These are phyloP conservation scores for Catharanthus roseus DNA, from an alignment of 257 asterid species.

Conservation along the genomic window DNA sequence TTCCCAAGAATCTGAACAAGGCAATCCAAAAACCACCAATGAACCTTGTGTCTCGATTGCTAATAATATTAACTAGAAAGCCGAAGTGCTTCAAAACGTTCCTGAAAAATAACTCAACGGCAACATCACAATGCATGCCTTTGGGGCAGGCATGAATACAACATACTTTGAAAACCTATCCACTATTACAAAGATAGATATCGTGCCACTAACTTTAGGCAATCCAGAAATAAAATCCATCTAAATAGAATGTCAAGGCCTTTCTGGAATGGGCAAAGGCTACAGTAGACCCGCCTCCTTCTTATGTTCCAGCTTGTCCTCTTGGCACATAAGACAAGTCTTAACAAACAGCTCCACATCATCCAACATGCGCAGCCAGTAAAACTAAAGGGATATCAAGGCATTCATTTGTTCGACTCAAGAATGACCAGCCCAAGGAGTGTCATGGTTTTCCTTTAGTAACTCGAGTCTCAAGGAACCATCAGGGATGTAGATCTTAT, in stretches of 20 bases:
- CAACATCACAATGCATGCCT: background rate
- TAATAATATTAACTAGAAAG: background rate
- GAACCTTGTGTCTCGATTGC: background rate
- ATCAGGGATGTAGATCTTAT: background rate
- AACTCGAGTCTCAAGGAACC: background rate
- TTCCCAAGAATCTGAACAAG: background rate
- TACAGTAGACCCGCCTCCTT: too few species aligned
- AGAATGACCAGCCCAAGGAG: background rate
- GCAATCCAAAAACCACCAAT: background rate
- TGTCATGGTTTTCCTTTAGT: background rate
- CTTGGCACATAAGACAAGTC: too few species aligned
- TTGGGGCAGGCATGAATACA: background rate
- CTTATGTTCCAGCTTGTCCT: too few species aligned
- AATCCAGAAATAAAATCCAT: constrained; percentile 5
- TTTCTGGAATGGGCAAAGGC: background rate
- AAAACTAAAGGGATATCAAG: too few species aligned
- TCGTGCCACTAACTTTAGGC: background rate
- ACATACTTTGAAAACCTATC: background rate
- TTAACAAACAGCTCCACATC: background rate
- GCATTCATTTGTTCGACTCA: too few species aligned
- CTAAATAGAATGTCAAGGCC: background rate
- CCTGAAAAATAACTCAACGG: background rate
- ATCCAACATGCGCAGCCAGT: background rate
- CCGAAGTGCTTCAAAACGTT: constrained; percentile 11
- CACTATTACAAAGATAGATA: background rate